phyloP scores from a whole-genome alignment of 768 basidiomycete genomes.

The Pleurotus giganteus region DNA sequence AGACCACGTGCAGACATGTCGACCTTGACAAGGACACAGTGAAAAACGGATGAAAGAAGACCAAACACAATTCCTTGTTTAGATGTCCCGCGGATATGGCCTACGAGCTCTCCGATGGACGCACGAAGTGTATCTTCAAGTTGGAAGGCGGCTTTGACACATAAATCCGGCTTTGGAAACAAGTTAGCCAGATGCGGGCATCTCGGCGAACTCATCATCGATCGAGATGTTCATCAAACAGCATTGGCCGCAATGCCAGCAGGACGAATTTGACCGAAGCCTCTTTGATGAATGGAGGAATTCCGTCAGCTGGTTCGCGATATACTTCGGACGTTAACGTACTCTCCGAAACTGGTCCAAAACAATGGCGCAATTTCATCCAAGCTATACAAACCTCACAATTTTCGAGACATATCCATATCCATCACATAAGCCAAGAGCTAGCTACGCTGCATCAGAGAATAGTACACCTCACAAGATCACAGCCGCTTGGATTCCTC shows the following conservation, averaged over 20 bases:
- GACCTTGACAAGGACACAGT: slow-evolving; percentile 18
- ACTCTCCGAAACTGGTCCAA: too few species aligned
- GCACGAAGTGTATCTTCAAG: neutral
- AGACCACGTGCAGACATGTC: slow-evolving; percentile 4
- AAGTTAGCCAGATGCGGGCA: neutral
- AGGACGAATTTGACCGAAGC: neutral
- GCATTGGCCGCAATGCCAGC: neutral
- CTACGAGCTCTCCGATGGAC: neutral
- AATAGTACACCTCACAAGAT: neutral
- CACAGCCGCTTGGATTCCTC: neutral
- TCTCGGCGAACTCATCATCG: neutral
- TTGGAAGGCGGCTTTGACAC: neutral
- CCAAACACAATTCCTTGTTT: slow-evolving; percentile 5
- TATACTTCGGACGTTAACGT: neutral
- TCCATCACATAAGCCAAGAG: too few species aligned
- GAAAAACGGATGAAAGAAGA: slow-evolving; percentile 18
- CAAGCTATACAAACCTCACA: too few species aligned
- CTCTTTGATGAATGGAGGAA: neutral
- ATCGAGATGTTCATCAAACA: neutral
- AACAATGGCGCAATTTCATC: too few species aligned
- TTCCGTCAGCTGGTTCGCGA: neutral
- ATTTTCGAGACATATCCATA: too few species aligned
- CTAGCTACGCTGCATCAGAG: too few species aligned
- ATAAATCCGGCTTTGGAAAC: neutral
- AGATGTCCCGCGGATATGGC: neutral